These are phyloP conservation scores for Phytophthora chlamydospora DNA, from an alignment of 352 stramenopile genomes.

Conservation along the genomic window DNA sequence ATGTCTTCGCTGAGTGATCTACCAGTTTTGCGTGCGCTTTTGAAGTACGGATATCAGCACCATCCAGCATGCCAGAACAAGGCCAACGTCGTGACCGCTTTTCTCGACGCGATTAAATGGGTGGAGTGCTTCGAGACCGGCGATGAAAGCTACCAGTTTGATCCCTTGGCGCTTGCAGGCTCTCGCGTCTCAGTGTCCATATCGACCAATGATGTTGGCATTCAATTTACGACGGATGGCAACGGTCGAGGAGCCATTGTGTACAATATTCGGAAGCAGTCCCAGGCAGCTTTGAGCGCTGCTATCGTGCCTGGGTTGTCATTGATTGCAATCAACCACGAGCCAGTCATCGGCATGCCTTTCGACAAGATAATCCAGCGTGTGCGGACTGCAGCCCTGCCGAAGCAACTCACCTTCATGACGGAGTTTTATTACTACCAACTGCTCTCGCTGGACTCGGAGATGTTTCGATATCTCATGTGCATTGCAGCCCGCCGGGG, in stretches of 20 bases:
- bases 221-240: constrained; percentile 82
- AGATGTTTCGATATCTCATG: constrained; percentile 85
- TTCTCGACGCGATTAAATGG: constrained; percentile 84
- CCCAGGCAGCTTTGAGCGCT: constrained; percentile 77
- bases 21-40: constrained; percentile 48
- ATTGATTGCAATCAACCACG: constrained; percentile 84
- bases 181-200: constrained; percentile 78
- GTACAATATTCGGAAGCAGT: constrained; percentile 77
- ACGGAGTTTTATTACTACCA: constrained; percentile 89
- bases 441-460: constrained; percentile 67
- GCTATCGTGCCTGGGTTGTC: constrained; percentile 73
- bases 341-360: constrained; percentile 79
- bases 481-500: constrained; percentile 74
- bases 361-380: constrained; percentile 78
- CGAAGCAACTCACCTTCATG: constrained; percentile 86
- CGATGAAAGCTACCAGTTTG: constrained; percentile 43
- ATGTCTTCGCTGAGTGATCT: constrained; percentile 70
- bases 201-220: constrained; percentile 82
- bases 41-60: constrained; percentile 68
- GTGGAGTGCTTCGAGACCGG: constrained; percentile 62
- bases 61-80: constrained; percentile 81
- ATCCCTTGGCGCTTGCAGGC: constrained; percentile 54
- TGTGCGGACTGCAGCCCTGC: constrained; percentile 64
- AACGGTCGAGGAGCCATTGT: constrained; percentile 82
- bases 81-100: constrained; percentile 55